Evolutionary conservation across 2,329 filamentous ascomycete genomes (phyloP).

Genomic region (Pestalotiopsis sp.): DNA sequence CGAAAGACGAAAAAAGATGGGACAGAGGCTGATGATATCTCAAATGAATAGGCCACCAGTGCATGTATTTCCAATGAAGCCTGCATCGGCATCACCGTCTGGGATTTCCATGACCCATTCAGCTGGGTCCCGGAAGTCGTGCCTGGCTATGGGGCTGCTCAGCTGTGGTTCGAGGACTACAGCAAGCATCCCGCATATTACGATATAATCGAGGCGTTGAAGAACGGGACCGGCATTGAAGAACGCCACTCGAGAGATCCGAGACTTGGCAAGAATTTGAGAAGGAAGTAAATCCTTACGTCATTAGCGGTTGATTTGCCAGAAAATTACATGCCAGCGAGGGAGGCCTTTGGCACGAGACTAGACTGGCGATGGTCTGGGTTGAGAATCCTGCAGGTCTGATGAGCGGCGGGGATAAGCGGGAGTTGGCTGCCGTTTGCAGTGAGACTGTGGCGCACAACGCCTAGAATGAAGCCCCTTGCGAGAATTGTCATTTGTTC

Average conservation of each 20-base stretch:
- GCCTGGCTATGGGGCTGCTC: constrained; percentile 38
- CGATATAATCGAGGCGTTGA: constrained; percentile 34
- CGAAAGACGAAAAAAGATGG: background rate
- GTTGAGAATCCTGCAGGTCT: background rate
- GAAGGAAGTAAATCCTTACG: background rate
- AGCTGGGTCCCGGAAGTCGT: constrained; percentile 43
- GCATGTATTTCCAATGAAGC: constrained; percentile 29
- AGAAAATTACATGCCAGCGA: background rate
- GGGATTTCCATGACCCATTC: constrained; percentile 37
- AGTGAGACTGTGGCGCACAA: too few species aligned
- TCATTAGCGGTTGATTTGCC: background rate
- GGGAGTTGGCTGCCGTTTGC: too few species aligned
- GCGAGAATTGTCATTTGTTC: background rate
- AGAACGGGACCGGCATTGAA: constrained; percentile 26
- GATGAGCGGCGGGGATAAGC: too few species aligned
- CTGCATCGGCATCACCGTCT: constrained; percentile 34
- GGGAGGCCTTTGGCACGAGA: background rate
- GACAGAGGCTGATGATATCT: background rate
- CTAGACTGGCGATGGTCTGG: background rate
- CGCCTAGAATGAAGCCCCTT: too few species aligned
- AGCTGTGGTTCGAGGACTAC: constrained; percentile 43
- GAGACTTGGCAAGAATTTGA: background rate
- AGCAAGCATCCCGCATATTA: constrained; percentile 43
- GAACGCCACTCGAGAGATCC: background rate
- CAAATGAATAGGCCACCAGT: constrained; percentile 17